Percentiles rank a stretch among this genome's conserved stretches.
Conservation (phyloP, 2,329 filamentous ascomycete genomes). For the Rutstroemia sp. region DNA sequence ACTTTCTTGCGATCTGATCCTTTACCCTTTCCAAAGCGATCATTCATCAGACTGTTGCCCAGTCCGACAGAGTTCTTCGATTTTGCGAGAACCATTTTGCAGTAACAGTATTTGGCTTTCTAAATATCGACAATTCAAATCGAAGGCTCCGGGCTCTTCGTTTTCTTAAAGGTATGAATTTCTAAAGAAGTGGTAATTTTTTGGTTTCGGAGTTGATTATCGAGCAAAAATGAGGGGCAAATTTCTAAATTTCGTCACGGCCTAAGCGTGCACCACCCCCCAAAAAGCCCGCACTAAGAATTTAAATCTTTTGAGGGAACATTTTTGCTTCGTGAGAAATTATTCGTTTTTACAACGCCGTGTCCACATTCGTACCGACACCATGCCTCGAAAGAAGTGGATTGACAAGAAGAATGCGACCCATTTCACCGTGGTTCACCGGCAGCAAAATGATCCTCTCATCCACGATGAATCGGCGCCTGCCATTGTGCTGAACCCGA, state of each 20-base stretch:
- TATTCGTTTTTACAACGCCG: neutral
- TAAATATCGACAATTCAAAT: neutral
- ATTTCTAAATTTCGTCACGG: conserved; percentile 5
- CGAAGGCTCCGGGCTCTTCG: neutral
- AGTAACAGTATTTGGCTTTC: neutral
- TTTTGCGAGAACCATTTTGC: conserved; percentile 69
- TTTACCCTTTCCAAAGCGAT: conserved; percentile 92
- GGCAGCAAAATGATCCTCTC: conserved; percentile 92
- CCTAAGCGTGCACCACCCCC: conserved; percentile 12
- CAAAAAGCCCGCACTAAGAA: conserved; percentile 11
- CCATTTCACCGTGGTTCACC: conserved; percentile 90
- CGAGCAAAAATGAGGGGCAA: conserved; percentile 14
- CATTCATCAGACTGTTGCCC: conserved; percentile 97
- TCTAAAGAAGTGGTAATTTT: no score
- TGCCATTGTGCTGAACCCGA: conserved; percentile 81
- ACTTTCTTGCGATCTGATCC: conserved; percentile 72
- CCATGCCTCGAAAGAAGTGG: conserved; percentile 29
- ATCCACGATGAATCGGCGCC: conserved; percentile 89
- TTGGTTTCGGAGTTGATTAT: conserved; percentile 13
- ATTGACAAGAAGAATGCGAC: conserved; percentile 86
- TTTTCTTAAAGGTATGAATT: no score
- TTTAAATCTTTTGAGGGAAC: conserved; percentile 8
- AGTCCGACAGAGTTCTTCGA: conserved; percentile 92
- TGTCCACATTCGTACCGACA: conserved; percentile 28
- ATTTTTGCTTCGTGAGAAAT: neutral